These are phyloP conservation scores for Starmerella ratchasimensis DNA, from an alignment of 805 yeast species.

Conservation along the genomic window DNA sequence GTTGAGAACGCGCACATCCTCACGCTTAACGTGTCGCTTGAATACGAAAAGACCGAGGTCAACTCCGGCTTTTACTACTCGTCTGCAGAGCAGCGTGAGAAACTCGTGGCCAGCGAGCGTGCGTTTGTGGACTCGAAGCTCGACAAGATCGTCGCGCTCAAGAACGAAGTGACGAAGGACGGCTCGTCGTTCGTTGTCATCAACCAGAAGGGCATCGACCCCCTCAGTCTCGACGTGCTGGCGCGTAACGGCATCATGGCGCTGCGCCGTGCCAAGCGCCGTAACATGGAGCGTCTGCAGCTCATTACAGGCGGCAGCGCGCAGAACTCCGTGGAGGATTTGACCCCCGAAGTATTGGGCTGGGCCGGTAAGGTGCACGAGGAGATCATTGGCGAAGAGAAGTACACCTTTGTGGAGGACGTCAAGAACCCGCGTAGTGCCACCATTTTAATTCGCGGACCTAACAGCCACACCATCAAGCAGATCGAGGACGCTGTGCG, in stretches of 20 bases:
- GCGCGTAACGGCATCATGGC: slow-evolving; percentile 91
- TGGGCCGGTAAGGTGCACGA: slow-evolving; percentile 83
- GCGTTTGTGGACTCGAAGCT: slow-evolving; percentile 88
- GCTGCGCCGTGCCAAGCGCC: slow-evolving; percentile 92
- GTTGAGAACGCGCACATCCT: slow-evolving; percentile 73
- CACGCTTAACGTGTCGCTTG: slow-evolving; percentile 84
- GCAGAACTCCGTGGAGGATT: slow-evolving; percentile 91
- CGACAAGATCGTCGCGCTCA: slow-evolving; percentile 78
- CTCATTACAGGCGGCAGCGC: slow-evolving; percentile 95
- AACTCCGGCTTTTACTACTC: slow-evolving; percentile 92
- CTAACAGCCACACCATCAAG: slow-evolving; percentile 72
- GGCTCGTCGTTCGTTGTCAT: slow-evolving; percentile 78
- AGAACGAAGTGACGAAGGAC: slow-evolving; percentile 77
- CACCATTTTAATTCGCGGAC: slow-evolving; percentile 84
- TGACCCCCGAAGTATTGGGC: slow-evolving; percentile 67
- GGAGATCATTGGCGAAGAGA: slow-evolving; percentile 91
- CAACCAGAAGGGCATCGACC: slow-evolving; percentile 97
- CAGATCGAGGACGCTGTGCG: slow-evolving; percentile 96
- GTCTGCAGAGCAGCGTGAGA: slow-evolving; percentile 89
- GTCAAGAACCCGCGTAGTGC: slow-evolving; percentile 76
- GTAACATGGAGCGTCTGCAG: slow-evolving; percentile 98
- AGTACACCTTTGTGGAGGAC: slow-evolving; percentile 89
- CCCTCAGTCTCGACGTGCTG: slow-evolving; percentile 86
- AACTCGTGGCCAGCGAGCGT: slow-evolving; percentile 84
- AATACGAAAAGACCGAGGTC: slow-evolving; percentile 95